These are phyloP conservation scores for Trypanosoma vivax DNA, from an alignment of 208 protist genomes.

Conservation along the genomic window DNA sequence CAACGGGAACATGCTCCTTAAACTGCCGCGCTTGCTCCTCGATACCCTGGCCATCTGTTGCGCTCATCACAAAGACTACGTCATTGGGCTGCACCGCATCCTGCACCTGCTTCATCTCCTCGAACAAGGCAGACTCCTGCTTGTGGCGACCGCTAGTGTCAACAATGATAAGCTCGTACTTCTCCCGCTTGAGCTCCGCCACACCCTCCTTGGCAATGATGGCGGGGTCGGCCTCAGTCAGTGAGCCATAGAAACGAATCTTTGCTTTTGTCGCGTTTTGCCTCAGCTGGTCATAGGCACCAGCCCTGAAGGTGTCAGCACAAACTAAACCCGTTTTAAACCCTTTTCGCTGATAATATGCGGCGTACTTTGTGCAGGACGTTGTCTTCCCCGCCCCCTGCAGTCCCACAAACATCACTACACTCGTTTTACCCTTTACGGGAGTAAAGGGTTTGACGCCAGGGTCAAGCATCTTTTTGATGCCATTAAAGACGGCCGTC, in stretches of 20 bases:
- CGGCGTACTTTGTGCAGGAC: constrained; percentile 97
- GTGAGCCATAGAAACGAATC: constrained; percentile 96
- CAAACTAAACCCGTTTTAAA: constrained; percentile 96
- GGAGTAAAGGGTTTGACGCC: constrained; percentile 94
- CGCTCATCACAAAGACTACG: constrained; percentile 98
- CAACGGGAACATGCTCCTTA: constrained; percentile 90
- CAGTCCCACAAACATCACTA: constrained; percentile 99
- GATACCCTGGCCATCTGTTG: constrained; percentile 96
- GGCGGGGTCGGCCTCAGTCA: constrained; percentile 96
- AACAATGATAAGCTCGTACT: constrained; percentile 98
- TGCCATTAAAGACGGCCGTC: constrained; percentile 93
- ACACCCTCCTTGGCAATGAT: constrained; percentile 95
- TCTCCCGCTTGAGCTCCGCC: constrained; percentile 93
- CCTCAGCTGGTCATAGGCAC: constrained; percentile 96
- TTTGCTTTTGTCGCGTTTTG: constrained; percentile 99
- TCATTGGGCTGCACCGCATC: constrained; percentile 90
- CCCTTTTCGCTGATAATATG: constrained; percentile 94
- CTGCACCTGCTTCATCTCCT: constrained; percentile 97
- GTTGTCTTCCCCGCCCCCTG: constrained; percentile 98
- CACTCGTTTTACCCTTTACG: constrained; percentile 93
- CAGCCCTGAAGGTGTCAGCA: constrained; percentile 98
- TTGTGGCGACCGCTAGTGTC: constrained; percentile 99
- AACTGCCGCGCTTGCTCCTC: constrained; percentile 94
- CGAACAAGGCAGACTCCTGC: constrained; percentile 97
- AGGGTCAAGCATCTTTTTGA: constrained; percentile 96